These are phyloP conservation scores for Aspergillus novofumigatus DNA, from an alignment of 2,329 filamentous ascomycete genomes.

Conservation along the genomic window DNA sequence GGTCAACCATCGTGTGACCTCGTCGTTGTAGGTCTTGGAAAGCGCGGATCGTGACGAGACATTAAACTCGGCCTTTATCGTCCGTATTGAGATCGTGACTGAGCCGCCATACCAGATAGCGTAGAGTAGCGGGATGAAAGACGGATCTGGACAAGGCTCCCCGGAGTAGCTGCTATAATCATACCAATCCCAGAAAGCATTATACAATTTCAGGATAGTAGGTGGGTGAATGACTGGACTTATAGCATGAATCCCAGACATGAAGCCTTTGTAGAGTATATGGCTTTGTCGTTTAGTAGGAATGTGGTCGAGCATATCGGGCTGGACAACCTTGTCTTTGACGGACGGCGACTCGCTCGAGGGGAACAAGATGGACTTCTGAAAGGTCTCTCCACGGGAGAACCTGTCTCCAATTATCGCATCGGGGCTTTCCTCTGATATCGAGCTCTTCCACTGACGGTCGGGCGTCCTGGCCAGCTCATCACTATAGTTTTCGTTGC, in stretches of 20 bases:
- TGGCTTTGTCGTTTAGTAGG: constrained; percentile 44
- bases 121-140: constrained; percentile 43
- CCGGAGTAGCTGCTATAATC: constrained; percentile 35
- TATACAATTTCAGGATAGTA: constrained; percentile 38
- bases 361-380: constrained; percentile 36
- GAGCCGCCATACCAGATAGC: constrained; percentile 49
- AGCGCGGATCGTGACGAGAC: constrained; percentile 32
- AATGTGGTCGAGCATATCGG: constrained; percentile 39
- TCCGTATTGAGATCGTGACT: constrained; percentile 40
- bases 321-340: constrained; percentile 30
- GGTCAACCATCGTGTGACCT: constrained; percentile 40
- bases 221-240: constrained; percentile 44
- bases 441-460: constrained; percentile 19
- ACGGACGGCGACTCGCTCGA: constrained; percentile 33
- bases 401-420: constrained; percentile 6
- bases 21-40: constrained; percentile 39
- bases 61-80: constrained; percentile 39
- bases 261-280: constrained; percentile 45
- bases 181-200: constrained; percentile 46
- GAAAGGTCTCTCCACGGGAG: constrained; percentile 28
- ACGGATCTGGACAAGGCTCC: constrained; percentile 35
- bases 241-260: constrained; percentile 45
- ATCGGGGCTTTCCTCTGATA: constrained; percentile 9
- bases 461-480: constrained; percentile 14
- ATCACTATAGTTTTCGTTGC: constrained; percentile 20